These are phyloP conservation scores for Ustilago crameri DNA, from an alignment of 1,284 basidiomycete genomes.

Conservation along the genomic window DNA sequence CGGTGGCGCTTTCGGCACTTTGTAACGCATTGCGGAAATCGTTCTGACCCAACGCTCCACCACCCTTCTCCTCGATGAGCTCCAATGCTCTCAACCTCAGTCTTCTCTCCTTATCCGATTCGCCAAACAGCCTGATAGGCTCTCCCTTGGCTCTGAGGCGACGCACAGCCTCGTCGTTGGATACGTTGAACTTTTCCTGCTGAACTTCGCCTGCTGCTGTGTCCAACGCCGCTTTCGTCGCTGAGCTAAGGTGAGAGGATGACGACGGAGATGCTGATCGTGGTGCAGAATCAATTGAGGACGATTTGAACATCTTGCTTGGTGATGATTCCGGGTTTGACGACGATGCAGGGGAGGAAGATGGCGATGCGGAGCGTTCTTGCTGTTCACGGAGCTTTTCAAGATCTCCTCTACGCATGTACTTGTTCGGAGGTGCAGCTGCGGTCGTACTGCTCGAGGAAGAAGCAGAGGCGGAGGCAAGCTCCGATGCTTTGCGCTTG, in stretches of 20 bases:
- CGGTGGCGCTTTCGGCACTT: conserved; percentile 76
- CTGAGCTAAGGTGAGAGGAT: conserved; percentile 7
- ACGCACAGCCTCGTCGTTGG: conserved; percentile 89
- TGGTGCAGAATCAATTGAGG: neutral
- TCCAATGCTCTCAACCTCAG: conserved; percentile 90
- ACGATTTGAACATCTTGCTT: conserved; percentile 9
- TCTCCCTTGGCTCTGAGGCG: conserved; percentile 90
- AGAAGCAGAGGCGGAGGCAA: conserved; percentile 12
- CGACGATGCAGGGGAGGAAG: conserved; percentile 2
- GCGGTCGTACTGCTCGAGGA: conserved; percentile 4
- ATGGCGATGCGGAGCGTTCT: conserved; percentile 22
- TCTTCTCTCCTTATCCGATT: conserved; percentile 90
- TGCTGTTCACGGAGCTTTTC: conserved; percentile 42
- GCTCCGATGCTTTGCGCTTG: conserved; percentile 78
- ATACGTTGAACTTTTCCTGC: conserved; percentile 80
- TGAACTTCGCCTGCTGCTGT: conserved; percentile 30
- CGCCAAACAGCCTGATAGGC: conserved; percentile 93
- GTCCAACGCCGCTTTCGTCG: conserved; percentile 20
- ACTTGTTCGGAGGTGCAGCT: conserved; percentile 36
- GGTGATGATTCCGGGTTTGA: conserved; percentile 7
- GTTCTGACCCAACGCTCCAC: conserved; percentile 69
- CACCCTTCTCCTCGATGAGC: conserved; percentile 75
- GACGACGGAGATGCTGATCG: conserved; percentile 4
- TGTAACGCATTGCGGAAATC: conserved; percentile 94
- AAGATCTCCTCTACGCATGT: conserved; percentile 59